Evolutionary conservation across 2,329 filamentous ascomycete genomes (phyloP).

Genomic region (Sarocladium brachiariae): DNA sequence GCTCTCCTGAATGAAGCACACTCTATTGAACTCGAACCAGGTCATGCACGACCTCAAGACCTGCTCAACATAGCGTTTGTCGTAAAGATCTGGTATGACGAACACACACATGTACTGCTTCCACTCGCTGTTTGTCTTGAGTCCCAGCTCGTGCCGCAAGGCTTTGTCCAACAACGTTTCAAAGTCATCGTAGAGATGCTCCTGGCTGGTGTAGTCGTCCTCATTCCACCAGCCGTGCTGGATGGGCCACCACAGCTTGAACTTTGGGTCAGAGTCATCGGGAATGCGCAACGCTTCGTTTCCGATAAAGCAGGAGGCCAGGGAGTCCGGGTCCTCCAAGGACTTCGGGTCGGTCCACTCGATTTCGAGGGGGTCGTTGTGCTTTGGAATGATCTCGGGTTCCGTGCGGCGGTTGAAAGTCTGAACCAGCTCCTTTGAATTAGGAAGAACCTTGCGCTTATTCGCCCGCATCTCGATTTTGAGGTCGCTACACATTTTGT

Average conservation of each 20-base stretch:
- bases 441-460: slow-evolving; percentile 92
- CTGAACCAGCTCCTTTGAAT: slow-evolving; percentile 89
- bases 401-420: slow-evolving; percentile 86
- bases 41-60: slow-evolving; percentile 78
- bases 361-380: slow-evolving; percentile 89
- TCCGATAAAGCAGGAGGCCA: slow-evolving; percentile 66
- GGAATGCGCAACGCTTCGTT: slow-evolving; percentile 78
- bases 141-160: slow-evolving; percentile 74
- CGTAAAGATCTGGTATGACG: slow-evolving; percentile 93
- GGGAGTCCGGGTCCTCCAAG: slow-evolving; percentile 56
- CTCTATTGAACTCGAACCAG: slow-evolving; percentile 81
- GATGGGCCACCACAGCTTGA: slow-evolving; percentile 90
- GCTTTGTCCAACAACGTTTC: slow-evolving; percentile 76
- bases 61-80: slow-evolving; percentile 84
- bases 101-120: slow-evolving; percentile 93
- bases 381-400: slow-evolving; percentile 81
- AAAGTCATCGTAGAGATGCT: slow-evolving; percentile 79
- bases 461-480: slow-evolving; percentile 87
- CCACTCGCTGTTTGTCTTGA: slow-evolving; percentile 74
- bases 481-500: slow-evolving; percentile 76
- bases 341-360: slow-evolving; percentile 84
- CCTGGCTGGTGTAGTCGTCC: slow-evolving; percentile 72
- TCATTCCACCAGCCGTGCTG: slow-evolving; percentile 85
- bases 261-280: slow-evolving; percentile 80
- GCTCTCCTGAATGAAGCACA: slow-evolving; percentile 95